Conservation (phyloP, 2,329 filamentous ascomycete species). For the Apiospora aurea region DNA sequence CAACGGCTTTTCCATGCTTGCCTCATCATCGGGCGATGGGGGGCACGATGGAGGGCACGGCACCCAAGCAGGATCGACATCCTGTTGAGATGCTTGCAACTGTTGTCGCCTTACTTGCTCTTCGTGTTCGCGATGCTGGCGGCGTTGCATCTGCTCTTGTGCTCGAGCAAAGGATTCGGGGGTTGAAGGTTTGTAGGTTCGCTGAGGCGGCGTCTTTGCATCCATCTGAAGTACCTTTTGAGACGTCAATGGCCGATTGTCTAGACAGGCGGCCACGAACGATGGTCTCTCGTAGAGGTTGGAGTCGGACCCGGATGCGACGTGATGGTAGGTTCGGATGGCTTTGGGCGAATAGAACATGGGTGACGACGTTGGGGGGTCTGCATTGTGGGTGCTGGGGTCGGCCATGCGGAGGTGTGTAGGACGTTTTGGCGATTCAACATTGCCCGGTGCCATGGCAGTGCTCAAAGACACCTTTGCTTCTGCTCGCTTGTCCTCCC, state of each 20-base stretch:
- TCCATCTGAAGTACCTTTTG: slow-evolving; percentile 52
- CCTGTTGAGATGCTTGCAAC: slow-evolving; percentile 30
- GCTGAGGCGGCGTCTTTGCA: slow-evolving; percentile 44
- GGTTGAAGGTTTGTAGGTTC: slow-evolving; percentile 47
- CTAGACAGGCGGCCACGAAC: slow-evolving; percentile 38
- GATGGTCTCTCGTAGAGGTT: slow-evolving; percentile 49
- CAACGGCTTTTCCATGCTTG: slow-evolving; percentile 40
- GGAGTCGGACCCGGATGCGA: slow-evolving; percentile 53
- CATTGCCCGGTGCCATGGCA: slow-evolving; percentile 66
- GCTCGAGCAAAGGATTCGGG: slow-evolving; percentile 49
- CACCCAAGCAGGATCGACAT: slow-evolving; percentile 40
- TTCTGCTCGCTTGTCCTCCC: slow-evolving; percentile 68
- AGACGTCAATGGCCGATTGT: slow-evolving; percentile 56
- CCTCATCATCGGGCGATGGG: slow-evolving; percentile 54
- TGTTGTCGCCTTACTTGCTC: slow-evolving; percentile 41
- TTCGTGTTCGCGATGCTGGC: slow-evolving; percentile 44
- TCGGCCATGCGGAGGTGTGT: slow-evolving; percentile 33
- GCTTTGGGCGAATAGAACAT: slow-evolving; percentile 49
- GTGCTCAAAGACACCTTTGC: slow-evolving; percentile 70
- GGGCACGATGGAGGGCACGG: slow-evolving; percentile 56
- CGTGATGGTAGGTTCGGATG: slow-evolving; percentile 50
- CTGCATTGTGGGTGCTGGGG: slow-evolving; percentile 25
- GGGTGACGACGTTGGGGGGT: slow-evolving; percentile 45
- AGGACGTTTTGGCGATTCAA: slow-evolving; percentile 56
- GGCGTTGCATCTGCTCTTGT: slow-evolving; percentile 43